Conservation (phyloP, 345 rosid species). For the Lagerstroemia speciosa region DNA sequence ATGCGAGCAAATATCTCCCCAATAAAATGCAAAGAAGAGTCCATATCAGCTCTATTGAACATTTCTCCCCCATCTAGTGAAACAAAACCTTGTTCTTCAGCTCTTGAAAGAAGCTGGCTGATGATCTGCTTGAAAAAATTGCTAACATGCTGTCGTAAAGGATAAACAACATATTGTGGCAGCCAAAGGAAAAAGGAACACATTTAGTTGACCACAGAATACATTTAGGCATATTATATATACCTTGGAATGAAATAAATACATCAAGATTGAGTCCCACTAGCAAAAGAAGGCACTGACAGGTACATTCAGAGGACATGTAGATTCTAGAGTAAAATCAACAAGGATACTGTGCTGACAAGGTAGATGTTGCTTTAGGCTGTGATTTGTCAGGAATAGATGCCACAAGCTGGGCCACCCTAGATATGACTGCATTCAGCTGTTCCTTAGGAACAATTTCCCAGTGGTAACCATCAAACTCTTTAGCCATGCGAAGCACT, state of each 20-base stretch:
- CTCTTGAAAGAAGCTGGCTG: conserved; percentile 50
- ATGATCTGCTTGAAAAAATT: conserved; percentile 68
- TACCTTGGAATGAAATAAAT: neutral
- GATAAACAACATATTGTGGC: conserved; percentile 17
- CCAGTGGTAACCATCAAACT: conserved; percentile 28
- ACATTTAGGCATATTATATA: neutral
- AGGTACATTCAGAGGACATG: neutral
- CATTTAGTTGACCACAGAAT: neutral
- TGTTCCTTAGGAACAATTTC: conserved; percentile 22
- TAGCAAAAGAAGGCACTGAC: neutral
- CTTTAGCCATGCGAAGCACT: conserved; percentile 48
- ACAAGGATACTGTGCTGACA: conserved; percentile 91
- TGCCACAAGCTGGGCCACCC: conserved; percentile 63
- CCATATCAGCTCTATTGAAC: conserved; percentile 16
- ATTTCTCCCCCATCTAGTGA: conserved; percentile 11
- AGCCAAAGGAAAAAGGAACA: conserved; percentile 1
- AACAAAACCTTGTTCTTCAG: conserved; percentile 28
- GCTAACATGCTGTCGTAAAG: conserved; percentile 46
- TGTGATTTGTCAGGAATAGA: conserved; percentile 93
- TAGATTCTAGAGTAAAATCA: neutral
- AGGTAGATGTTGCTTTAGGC: conserved; percentile 39
- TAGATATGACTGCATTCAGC: conserved; percentile 34
- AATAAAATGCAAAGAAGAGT: conserved; percentile 38
- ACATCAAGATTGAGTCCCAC: neutral
- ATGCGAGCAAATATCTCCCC: conserved; percentile 77